Conservation (phyloP, 345 rosid species). For the Boechera divaricarpa region DNA sequence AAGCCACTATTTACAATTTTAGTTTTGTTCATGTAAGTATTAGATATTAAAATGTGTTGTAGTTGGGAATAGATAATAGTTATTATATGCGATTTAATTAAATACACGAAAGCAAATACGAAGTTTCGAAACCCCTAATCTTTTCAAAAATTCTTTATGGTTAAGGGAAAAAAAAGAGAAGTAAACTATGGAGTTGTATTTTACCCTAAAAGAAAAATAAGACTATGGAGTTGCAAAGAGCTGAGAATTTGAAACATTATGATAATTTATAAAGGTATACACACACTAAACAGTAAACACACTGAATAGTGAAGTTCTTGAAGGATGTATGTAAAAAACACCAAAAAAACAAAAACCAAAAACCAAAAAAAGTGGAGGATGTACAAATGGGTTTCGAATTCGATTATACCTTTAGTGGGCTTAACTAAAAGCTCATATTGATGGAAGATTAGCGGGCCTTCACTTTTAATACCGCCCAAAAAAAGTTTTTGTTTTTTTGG, state of each 20-base stretch:
- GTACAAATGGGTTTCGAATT: neutral
- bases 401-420: slow-evolving; percentile 28
- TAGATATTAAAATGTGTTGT: neutral
- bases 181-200: neutral
- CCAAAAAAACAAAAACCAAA: neutral
- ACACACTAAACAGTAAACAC: neutral
- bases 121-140: neutral
- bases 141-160: too few species aligned
- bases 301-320: neutral
- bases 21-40: slow-evolving; percentile 17
- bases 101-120: neutral
- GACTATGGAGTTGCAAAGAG: neutral
- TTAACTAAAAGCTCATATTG: neutral
- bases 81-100: neutral
- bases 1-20: slow-evolving; percentile 8
- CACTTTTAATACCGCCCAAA: neutral
- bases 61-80: neutral
- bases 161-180: neutral
- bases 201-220: neutral
- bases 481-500: neutral
- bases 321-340: neutral
- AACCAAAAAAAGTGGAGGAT: neutral
- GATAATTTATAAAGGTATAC: neutral
- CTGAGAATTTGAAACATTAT: neutral
- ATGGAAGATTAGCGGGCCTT: slow-evolving; percentile 7